These are phyloP conservation scores for Akanthomyces muscarius DNA, from an alignment of 2,329 filamentous ascomycete species.

Conservation along the genomic window DNA sequence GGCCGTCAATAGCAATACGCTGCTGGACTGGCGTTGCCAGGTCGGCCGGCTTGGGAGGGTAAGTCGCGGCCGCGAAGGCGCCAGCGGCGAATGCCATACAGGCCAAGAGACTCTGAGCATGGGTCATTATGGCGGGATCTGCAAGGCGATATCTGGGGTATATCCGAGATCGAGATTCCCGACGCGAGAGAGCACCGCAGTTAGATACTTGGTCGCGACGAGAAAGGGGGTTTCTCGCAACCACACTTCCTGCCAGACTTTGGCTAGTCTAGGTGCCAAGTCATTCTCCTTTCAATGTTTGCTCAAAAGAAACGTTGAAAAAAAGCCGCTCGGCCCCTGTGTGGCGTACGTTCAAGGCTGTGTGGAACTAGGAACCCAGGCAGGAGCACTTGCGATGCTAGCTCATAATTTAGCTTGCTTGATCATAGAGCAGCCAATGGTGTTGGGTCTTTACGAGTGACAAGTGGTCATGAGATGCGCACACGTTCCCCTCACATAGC, in stretches of 20 bases:
- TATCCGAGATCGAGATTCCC: not conserved
- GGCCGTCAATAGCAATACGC: constrained; percentile 48
- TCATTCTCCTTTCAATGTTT: too few species aligned
- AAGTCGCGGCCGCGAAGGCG: not conserved
- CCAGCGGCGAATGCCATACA: not conserved
- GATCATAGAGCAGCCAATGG: not conserved
- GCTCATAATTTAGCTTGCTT: not conserved
- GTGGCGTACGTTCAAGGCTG: not conserved
- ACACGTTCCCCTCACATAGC: not conserved
- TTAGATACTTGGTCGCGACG: too few species aligned
- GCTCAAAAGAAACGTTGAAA: too few species aligned
- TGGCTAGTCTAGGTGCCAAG: not conserved
- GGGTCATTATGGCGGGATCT: not conserved
- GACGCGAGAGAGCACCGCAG: not conserved
- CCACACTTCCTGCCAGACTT: too few species aligned
- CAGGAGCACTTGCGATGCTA: not conserved
- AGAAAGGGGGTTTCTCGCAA: too few species aligned
- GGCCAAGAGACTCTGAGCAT: not conserved
- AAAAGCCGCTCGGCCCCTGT: not conserved
- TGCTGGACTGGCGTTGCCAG: constrained; percentile 52
- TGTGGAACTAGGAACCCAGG: not conserved
- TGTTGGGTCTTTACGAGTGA: not conserved
- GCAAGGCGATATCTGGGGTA: not conserved
- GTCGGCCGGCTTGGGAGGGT: constrained; percentile 43
- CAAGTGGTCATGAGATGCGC: not conserved